phyloP scores from a whole-genome alignment of 305 asterid species.

The Solanum hybrid region DNA sequence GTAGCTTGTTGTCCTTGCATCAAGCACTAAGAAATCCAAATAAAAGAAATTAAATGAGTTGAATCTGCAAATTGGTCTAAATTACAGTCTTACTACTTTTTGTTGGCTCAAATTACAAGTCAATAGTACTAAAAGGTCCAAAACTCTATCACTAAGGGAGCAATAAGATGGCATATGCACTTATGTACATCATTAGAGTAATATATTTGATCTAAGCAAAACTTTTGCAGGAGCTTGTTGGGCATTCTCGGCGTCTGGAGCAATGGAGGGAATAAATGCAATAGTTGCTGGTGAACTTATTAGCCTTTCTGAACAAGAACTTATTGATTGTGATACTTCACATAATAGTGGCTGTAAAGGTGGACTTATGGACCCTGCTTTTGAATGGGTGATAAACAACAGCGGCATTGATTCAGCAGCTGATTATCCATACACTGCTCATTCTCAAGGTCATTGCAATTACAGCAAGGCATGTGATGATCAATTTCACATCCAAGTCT shows the following conservation, averaged over 20 bases:
- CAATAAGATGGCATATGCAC: neutral
- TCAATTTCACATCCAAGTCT: neutral
- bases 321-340: slow-evolving; percentile 19
- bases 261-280: slow-evolving; percentile 26
- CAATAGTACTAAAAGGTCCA: neutral
- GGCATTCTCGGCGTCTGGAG: slow-evolving; percentile 34
- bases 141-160: neutral
- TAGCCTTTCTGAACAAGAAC: slow-evolving; percentile 31
- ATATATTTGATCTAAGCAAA: neutral
- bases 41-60: neutral
- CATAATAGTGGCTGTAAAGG: slow-evolving; percentile 26
- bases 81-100: neutral
- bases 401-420: slow-evolving; percentile 24
- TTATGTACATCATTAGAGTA: neutral
- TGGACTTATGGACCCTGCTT: slow-evolving; percentile 28
- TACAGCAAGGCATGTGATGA: slow-evolving; percentile 16
- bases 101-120: neutral
- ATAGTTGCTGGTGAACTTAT: slow-evolving; percentile 21
- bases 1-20: neutral
- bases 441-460: slow-evolving; percentile 13
- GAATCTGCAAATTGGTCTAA: neutral
- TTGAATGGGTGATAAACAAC: slow-evolving; percentile 26
- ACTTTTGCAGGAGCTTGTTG: slow-evolving; percentile 25
- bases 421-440: slow-evolving; percentile 19
- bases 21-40: neutral